Evolutionary conservation across 805 yeast species (phyloP).

Genomic region (Ogataea ganodermae): DNA sequence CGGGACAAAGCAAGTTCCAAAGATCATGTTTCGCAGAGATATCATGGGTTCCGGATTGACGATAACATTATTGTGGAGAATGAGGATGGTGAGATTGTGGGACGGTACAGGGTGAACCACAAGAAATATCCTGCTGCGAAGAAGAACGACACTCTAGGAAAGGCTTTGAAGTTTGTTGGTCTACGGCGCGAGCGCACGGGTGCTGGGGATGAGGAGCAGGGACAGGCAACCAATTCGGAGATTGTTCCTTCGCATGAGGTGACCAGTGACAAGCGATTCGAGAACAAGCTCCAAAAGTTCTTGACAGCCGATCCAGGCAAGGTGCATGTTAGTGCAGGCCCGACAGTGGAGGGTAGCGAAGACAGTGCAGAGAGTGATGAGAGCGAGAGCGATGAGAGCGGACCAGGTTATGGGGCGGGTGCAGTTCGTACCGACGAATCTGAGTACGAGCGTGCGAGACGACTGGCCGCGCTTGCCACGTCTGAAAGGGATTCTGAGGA

Average conservation of each 20-base stretch:
- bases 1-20: conserved; percentile 8
- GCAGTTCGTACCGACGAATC: conserved; percentile 19
- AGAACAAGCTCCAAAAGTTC: conserved; percentile 29
- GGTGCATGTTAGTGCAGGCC: conserved; percentile 21
- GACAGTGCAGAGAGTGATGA: conserved; percentile 17
- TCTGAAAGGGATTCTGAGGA: conserved; percentile 38
- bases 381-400: conserved; percentile 15
- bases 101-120: conserved; percentile 75
- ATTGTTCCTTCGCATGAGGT: conserved; percentile 23
- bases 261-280: conserved; percentile 21
- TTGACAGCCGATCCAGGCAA: conserved; percentile 27
- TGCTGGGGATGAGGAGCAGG: conserved; percentile 24
- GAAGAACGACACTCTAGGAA: conserved; percentile 19
- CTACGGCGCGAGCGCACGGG: conserved; percentile 20
- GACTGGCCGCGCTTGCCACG: conserved; percentile 32
- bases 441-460: conserved; percentile 31
- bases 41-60: conserved; percentile 77
- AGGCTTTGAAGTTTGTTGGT: conserved; percentile 32
- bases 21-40: conserved; percentile 27
- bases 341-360: conserved; percentile 8
- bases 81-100: conserved; percentile 86
- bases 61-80: conserved; percentile 82
- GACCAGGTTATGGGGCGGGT: conserved; percentile 26
- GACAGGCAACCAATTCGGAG: conserved; percentile 21
- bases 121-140: conserved; percentile 20